Conservation (phyloP, 164 flowering plant genomes). For the Magnolia kwangsiensis region DNA sequence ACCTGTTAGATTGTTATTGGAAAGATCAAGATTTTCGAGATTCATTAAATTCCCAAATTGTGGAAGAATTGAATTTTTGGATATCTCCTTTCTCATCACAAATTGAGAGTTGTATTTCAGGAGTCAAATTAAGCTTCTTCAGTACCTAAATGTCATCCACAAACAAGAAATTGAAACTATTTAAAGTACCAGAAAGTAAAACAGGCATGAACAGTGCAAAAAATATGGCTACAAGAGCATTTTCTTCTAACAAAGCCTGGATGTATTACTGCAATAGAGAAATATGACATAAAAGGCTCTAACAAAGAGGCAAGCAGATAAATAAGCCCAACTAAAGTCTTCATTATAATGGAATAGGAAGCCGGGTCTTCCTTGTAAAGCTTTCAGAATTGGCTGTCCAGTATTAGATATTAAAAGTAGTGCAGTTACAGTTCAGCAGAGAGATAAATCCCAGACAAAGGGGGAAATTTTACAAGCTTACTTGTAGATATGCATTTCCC, state of each 20-base stretch:
- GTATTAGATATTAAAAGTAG: too few relatives aligned
- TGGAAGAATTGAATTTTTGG: background rate
- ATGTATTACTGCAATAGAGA: constrained; percentile 59
- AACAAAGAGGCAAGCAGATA: constrained; percentile 76
- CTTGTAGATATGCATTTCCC: too few relatives aligned
- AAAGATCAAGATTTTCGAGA: too few relatives aligned
- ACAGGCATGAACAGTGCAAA: background rate
- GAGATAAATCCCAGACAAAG: too few relatives aligned
- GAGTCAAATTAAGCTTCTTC: constrained; percentile 78
- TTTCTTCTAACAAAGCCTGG: background rate
- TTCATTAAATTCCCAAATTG: too few relatives aligned
- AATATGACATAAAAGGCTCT: constrained; percentile 94
- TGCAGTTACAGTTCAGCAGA: too few relatives aligned
- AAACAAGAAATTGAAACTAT: constrained; percentile 27
- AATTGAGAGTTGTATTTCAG: constrained; percentile 48
- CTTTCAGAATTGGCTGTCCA: too few relatives aligned
- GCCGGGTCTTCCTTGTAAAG: too few relatives aligned
- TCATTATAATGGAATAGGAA: too few relatives aligned
- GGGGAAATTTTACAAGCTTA: too few relatives aligned
- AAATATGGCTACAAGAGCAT: background rate
- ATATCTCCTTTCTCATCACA: constrained; percentile 58
- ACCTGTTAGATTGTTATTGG: too few relatives aligned
- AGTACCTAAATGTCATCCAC: constrained; percentile 46
- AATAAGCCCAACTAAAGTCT: constrained; percentile 69
- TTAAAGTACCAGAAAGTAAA: background rate